Conservation (phyloP, 805 yeast genomes). For the Kodamaea neixiangensis region DNA sequence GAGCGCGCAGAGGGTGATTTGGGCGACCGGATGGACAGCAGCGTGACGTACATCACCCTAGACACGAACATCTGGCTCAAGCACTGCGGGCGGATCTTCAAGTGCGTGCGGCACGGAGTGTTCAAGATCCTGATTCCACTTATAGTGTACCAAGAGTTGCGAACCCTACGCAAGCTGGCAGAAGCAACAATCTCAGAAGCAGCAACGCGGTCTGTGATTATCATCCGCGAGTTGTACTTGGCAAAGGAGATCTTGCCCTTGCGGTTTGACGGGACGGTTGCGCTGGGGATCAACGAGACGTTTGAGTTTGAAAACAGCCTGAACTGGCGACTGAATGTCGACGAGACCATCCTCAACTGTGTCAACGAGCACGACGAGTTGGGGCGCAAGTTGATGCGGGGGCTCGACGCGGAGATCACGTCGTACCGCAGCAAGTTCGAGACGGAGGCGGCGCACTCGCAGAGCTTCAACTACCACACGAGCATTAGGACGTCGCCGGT, state of each 20-base stretch:
- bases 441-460: conserved; percentile 21
- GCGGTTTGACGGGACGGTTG: conserved; percentile 69
- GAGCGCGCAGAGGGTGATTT: conserved; percentile 46
- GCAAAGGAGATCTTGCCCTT: conserved; percentile 59
- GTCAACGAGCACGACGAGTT: conserved; percentile 45
- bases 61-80: conserved; percentile 83
- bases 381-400: conserved; percentile 42
- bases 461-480: conserved; percentile 16
- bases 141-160: conserved; percentile 74
- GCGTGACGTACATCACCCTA: conserved; percentile 58
- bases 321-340: conserved; percentile 72
- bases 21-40: conserved; percentile 58
- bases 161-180: conserved; percentile 68
- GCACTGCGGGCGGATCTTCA: conserved; percentile 75
- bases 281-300: conserved; percentile 69
- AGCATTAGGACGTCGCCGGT: conserved; percentile 8
- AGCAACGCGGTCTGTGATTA: conserved; percentile 77
- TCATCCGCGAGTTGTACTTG: conserved; percentile 63
- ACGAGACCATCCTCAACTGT: conserved; percentile 62
- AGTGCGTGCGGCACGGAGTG: conserved; percentile 61
- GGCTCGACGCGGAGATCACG: conserved; percentile 34
- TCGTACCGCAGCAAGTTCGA: conserved; percentile 20
- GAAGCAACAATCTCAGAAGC: conserved; percentile 78
- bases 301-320: conserved; percentile 72
- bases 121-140: conserved; percentile 67